A percentile compares a stretch with the other conserved stretches of the same genome.
Conservation (phyloP, 257 asterid species). For the Echium plantagineum region DNA sequence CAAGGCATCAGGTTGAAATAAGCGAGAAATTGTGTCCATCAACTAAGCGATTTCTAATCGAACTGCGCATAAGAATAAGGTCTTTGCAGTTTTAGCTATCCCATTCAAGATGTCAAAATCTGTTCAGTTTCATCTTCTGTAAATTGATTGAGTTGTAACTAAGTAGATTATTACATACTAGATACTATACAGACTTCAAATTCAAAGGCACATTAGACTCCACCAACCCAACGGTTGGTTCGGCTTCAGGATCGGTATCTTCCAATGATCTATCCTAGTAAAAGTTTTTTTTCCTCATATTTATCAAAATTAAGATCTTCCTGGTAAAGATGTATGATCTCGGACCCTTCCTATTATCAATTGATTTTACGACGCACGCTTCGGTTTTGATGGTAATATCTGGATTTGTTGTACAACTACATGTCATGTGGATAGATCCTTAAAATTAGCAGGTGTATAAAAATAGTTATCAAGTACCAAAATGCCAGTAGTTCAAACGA, state of each 20-base stretch:
- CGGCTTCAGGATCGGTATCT: too few species aligned
- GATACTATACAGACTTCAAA: neutral
- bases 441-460: neutral
- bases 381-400: too few species aligned
- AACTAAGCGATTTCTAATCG: neutral
- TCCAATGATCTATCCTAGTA: too few species aligned
- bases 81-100: neutral
- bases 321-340: too few species aligned
- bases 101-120: neutral
- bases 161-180: neutral
- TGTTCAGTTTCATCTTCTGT: neutral
- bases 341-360: too few species aligned
- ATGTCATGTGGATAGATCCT: neutral
- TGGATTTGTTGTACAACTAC: neutral
- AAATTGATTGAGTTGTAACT: neutral
- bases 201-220: neutral
- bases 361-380: too few species aligned
- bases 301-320: neutral
- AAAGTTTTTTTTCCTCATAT: too few species aligned
- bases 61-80: neutral
- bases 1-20: slow-evolving; percentile 6
- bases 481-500: neutral
- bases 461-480: neutral
- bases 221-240: neutral
- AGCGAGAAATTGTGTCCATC: neutral